Base-by-base conservation (phyloP, 306 rosid genomes). In the Cercis canadensis region DNA sequence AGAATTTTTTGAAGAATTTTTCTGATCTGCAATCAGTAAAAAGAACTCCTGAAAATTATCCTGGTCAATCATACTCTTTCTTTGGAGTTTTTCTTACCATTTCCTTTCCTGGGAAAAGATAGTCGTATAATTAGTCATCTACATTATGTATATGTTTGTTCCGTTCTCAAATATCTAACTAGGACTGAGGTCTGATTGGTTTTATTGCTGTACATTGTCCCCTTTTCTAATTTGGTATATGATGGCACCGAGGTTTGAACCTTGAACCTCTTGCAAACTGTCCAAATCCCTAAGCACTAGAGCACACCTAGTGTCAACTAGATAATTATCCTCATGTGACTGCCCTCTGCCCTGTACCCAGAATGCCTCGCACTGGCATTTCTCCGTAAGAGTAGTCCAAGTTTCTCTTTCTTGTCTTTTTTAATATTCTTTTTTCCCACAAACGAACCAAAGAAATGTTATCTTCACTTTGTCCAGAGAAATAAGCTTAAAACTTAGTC, bases 1-100 rank as follows among this genome's bases (percentile, higher is more conserved):
- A 66, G 51, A 64, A 60, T 39, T 60, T 65, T 6, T 4, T 62
- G 31, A 40, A 64, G 10, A 40, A 36, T 8, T 50, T 61, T 60
- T 61, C 7, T 19, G 32, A 14, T n/a, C 24, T 21, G 18, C 49
- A 24, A 62, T 17, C 11, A 37, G 4, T 8, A 9, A 39, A 39
- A 46, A 49, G 7, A n/a, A n/a, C 50, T 15, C 49, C 34, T 13
- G 7, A 47, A 33, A 41, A 10, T 6, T 65, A 17, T 65, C 11
- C 33, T 5, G 8, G 14, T 50, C 16, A 16, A 33, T 50, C 18
- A 33, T 13, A 10, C 47, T 62, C 37, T 21, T 14, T 62, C 7
- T n/a, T 29, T n/a, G 56, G 21, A 45, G 55, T 50, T 16, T 33
- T 32, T 15, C 2, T 24, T 24, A 24, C 29, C 29, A 24, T 65